Percentiles rank a stretch among this genome's conserved stretches.
Conservation (phyloP, 257 asterid genomes). For the Primulina eburnea region DNA sequence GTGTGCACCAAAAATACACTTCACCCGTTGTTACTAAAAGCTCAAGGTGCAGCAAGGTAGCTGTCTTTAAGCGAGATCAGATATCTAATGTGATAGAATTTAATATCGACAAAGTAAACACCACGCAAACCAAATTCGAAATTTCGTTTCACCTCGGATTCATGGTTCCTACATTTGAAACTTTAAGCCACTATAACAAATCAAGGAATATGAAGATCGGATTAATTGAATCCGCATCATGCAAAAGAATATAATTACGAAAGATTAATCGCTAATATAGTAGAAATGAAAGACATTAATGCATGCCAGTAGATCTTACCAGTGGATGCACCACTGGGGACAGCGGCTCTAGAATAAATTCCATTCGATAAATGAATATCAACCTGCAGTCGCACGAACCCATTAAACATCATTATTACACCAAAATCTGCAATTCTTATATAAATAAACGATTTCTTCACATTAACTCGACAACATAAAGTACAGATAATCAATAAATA, state of each 20-base stretch:
- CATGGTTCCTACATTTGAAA: neutral
- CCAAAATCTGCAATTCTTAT: neutral
- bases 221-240: neutral
- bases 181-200: neutral
- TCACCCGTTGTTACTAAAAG: too few relatives aligned
- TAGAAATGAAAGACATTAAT: neutral
- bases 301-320: slow-evolving; percentile 48
- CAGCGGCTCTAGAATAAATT: slow-evolving; percentile 72
- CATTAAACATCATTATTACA: neutral
- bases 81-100: too few relatives aligned
- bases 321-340: slow-evolving; percentile 94
- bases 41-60: too few relatives aligned
- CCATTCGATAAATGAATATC: slow-evolving; percentile 63
- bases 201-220: neutral
- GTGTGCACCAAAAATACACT: neutral
- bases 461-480: neutral
- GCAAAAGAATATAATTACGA: neutral
- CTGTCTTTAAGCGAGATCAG: too few relatives aligned
- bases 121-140: too few relatives aligned
- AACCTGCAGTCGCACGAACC: slow-evolving; percentile 42
- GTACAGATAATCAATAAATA: too few relatives aligned
- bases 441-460: too few relatives aligned
- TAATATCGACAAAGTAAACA: too few relatives aligned
- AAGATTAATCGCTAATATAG: neutral
- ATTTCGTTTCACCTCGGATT: neutral